phyloP scores from a whole-genome alignment of 2,329 filamentous ascomycete genomes.

The Alternaria gansuensis region DNA sequence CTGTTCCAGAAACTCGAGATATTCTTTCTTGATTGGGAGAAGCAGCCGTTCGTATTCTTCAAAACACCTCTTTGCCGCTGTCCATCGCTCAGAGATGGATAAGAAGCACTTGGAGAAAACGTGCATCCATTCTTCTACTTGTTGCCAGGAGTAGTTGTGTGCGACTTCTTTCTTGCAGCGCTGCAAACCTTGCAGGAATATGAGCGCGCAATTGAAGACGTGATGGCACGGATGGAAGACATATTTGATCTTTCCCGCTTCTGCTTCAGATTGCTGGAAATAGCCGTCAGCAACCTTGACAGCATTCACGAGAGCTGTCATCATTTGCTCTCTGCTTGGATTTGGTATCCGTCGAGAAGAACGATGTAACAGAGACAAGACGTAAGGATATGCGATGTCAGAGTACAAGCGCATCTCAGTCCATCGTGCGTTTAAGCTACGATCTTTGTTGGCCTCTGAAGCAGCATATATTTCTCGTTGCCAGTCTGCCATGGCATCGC shows the following conservation, averaged over 20 bases:
- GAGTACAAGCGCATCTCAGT: conserved; percentile 49
- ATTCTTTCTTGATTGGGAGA: conserved; percentile 46
- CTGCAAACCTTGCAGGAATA: conserved; percentile 46
- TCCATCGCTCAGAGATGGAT: conserved; percentile 49
- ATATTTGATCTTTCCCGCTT: conserved; percentile 50
- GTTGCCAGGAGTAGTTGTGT: conserved; percentile 34
- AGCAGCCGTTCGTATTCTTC: conserved; percentile 49
- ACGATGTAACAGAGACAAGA: conserved; percentile 44
- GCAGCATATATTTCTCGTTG: conserved; percentile 42
- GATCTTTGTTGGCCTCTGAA: conserved; percentile 42
- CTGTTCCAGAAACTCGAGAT: conserved; percentile 44
- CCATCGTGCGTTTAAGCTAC: conserved; percentile 40
- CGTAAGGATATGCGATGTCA: conserved; percentile 46
- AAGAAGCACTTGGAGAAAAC: conserved; percentile 46
- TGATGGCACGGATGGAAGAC: conserved; percentile 52
- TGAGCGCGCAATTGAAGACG: conserved; percentile 45
- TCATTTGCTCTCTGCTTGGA: conserved; percentile 40
- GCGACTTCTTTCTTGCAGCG: conserved; percentile 47
- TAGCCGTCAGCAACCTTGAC: conserved; percentile 49
- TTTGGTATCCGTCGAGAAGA: conserved; percentile 39
- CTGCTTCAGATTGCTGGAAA: conserved; percentile 45
- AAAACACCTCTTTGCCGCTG: conserved; percentile 45
- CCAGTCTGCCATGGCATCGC: conserved; percentile 43
- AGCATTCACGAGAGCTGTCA: conserved; percentile 41
- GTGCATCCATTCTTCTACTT: conserved; percentile 45